These are phyloP conservation scores for Tricholoma terreum DNA, from an alignment of 768 basidiomycete species.

Conservation along the genomic window DNA sequence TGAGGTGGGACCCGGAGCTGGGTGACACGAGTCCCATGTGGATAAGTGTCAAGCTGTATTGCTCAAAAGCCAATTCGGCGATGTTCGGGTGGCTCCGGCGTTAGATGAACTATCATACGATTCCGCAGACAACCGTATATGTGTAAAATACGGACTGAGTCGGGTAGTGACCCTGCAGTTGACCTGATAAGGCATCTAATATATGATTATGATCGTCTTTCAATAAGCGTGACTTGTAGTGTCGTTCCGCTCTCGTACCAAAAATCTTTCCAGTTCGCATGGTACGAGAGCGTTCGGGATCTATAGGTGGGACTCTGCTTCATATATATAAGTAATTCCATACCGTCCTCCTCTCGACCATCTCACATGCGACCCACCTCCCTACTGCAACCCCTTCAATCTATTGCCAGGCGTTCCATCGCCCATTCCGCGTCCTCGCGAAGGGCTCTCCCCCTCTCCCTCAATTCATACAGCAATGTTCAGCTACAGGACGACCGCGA, in stretches of 20 bases:
- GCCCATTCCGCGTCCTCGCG: slow-evolving; percentile 28
- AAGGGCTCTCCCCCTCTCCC: slow-evolving; percentile 51
- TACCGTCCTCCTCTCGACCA: background rate
- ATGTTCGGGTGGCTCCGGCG: no score
- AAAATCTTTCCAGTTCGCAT: background rate
- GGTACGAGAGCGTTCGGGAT: background rate
- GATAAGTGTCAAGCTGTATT: no score
- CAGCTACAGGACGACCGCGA: slow-evolving; percentile 31
- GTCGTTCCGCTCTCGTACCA: background rate
- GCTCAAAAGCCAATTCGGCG: background rate
- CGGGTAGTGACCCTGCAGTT: background rate
- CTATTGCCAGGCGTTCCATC: slow-evolving; percentile 19
- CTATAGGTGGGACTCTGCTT: background rate
- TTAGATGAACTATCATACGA: background rate
- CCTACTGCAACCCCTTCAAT: slow-evolving; percentile 1
- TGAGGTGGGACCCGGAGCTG: slow-evolving; percentile 1
- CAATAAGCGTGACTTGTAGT: no score
- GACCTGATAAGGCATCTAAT: background rate
- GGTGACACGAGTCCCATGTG: background rate
- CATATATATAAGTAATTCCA: background rate
- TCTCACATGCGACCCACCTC: background rate
- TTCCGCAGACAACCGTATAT: background rate
- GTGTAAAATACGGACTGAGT: background rate
- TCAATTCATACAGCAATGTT: slow-evolving; percentile 40
- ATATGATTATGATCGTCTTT: background rate